Conservation (phyloP, 768 basidiomycete genomes). For the Phlegmacium glaucopus region DNA sequence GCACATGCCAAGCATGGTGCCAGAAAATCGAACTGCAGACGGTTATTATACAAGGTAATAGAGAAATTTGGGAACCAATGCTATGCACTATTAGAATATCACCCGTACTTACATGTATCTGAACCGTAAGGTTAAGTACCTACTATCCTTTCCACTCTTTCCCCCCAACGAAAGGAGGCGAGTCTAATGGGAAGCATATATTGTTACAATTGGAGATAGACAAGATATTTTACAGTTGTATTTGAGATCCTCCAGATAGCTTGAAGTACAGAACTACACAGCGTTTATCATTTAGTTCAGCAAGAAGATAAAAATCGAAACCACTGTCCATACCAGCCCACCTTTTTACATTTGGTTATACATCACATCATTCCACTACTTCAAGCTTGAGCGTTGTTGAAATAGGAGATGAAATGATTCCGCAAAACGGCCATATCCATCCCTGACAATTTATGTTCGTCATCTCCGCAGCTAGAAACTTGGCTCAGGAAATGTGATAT, state of each 20-base stretch:
- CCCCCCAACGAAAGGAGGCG: too few species aligned
- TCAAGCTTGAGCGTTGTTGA: background rate
- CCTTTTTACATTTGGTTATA: background rate
- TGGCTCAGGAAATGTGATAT: background rate
- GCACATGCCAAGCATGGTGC: too few species aligned
- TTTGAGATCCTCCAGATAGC: too few species aligned
- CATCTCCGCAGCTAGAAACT: background rate
- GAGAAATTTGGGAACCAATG: too few species aligned
- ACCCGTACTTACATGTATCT: too few species aligned
- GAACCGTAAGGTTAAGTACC: too few species aligned
- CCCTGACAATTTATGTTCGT: background rate
- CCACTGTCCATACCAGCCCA: background rate
- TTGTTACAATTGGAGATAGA: too few species aligned
- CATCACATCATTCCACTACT: background rate
- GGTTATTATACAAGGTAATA: too few species aligned
- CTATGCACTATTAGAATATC: too few species aligned
- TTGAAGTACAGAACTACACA: background rate
- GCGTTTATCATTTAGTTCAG: background rate
- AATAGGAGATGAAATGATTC: conserved; percentile 9
- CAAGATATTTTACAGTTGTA: background rate
- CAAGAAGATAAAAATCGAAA: background rate
- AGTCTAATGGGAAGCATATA: too few species aligned
- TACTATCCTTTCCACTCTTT: too few species aligned
- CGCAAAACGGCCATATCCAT: conserved; percentile 11
- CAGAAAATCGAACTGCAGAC: too few species aligned